phyloP scores from a whole-genome alignment of 1,139 yeast species.

The Protomyces lactucae-debilis region DNA sequence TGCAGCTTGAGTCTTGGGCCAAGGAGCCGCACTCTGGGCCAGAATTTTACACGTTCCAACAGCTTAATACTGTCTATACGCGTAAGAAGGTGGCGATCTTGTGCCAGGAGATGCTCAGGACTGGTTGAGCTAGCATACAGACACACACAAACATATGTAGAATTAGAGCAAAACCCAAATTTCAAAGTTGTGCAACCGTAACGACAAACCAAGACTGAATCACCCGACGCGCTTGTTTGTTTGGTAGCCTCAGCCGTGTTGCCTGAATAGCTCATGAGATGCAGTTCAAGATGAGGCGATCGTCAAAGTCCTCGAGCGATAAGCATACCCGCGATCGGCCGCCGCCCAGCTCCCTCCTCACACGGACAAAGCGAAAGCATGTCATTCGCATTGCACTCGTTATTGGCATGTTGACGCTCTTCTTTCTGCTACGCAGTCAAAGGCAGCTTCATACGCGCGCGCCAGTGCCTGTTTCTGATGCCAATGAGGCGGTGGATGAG shows the following conservation, averaged over 20 bases:
- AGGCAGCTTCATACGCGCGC: not conserved
- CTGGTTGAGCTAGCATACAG: not conserved
- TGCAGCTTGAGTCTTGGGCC: conserved; percentile 11
- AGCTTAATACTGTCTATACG: conserved; percentile 10
- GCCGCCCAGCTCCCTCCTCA: no score
- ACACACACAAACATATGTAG: no score
- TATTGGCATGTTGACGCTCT: not conserved
- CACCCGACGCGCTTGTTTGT: no score
- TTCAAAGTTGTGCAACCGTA: no score
- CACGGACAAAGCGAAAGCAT: no score
- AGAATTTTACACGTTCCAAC: conserved; percentile 4
- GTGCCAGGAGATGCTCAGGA: conserved; percentile 6
- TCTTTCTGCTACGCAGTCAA: not conserved
- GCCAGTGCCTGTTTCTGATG: not conserved
- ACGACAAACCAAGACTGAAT: no score
- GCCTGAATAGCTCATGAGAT: no score
- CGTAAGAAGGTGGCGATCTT: conserved; percentile 20
- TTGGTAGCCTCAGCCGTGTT: no score
- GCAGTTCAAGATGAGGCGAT: no score
- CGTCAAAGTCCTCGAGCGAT: no score
- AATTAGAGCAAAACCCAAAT: no score
- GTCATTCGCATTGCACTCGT: not conserved
- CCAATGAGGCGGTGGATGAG: conserved; percentile 2
- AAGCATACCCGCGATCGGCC: no score
- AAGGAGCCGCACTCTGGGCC: not conserved